phyloP scores from a whole-genome alignment of 202 grass and related monocot species.

The Saccharum hybrid region DNA sequence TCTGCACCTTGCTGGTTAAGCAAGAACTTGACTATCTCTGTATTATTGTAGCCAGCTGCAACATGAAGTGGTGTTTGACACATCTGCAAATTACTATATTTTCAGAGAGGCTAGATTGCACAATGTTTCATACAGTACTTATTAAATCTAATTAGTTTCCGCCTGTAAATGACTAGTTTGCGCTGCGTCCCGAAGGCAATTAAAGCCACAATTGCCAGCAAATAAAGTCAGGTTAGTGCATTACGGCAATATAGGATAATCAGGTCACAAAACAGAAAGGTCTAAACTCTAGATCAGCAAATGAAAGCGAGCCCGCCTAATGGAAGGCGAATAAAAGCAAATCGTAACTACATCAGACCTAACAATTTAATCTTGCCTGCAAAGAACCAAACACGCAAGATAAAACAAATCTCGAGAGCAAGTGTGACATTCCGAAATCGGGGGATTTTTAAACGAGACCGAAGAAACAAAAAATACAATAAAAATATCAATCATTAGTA shows the following conservation, averaged over 20 bases:
- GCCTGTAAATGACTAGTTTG: conserved; percentile 14
- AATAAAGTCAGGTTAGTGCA: background rate
- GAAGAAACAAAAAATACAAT: conserved; percentile 12
- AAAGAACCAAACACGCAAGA: conserved; percentile 15
- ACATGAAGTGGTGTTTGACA: conserved; percentile 93
- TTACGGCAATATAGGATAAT: conserved; percentile 1
- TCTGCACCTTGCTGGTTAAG: conserved; percentile 71
- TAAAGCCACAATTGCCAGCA: background rate
- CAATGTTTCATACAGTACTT: conserved; percentile 2
- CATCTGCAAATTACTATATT: conserved; percentile 61
- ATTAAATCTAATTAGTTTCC: background rate
- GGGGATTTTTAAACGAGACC: background rate
- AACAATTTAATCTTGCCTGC: background rate
- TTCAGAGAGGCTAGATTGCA: conserved; percentile 19
- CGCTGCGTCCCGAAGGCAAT: background rate
- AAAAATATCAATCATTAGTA: background rate
- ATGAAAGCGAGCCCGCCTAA: conserved; percentile 27
- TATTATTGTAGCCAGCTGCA: conserved; percentile 75
- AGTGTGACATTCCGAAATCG: background rate
- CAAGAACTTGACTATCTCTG: conserved; percentile 73
- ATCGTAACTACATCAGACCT: background rate
- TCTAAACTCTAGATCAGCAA: conserved; percentile 25
- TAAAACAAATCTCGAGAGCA: background rate
- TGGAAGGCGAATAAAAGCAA: background rate
- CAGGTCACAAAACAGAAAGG: background rate